These are phyloP conservation scores for Daucus carota DNA, from an alignment of 129 eudicot genomes.

Conservation along the genomic window DH1_v3.0 NC_030385.2:4313001-4313500, in stretches of 20 bases:
- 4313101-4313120: no score
- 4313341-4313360: slow-evolving; percentile 12
- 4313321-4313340: slow-evolving; percentile 16
- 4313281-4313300: background rate
- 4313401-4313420: slow-evolving; percentile 15
- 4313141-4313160: no score
- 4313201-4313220: background rate
- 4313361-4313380: slow-evolving; percentile 15
- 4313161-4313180: background rate
- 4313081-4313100: no score
- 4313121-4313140: no score
- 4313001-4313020: no score
- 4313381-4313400: background rate
- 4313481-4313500: background rate
- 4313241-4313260: background rate
- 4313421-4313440: slow-evolving; percentile 9
- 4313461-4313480: slow-evolving; percentile 3
- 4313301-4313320: background rate
- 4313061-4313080: no score
- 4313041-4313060: no score
- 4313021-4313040: no score
- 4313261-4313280: background rate
- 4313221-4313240: background rate
- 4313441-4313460: slow-evolving; percentile 1
- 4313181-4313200: background rate